phyloP scores from a whole-genome alignment of 345 rosid species.

The Brassica juncea region DNA sequence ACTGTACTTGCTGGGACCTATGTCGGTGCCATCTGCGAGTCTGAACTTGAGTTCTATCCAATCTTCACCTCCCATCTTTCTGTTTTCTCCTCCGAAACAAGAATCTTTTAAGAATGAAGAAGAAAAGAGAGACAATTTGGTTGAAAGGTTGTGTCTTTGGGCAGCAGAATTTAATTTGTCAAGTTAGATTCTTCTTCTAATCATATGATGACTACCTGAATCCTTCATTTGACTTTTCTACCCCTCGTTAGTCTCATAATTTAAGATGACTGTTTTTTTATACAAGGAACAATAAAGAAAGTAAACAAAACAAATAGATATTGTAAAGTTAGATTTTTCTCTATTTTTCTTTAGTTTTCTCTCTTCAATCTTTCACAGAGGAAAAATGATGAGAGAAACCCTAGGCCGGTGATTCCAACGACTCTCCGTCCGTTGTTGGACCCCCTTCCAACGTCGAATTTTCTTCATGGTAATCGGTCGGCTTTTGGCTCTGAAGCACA shows the following conservation, averaged over 20 bases:
- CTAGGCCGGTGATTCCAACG: too few relatives aligned
- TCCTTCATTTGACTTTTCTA: slow-evolving; percentile 25
- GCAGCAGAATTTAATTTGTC: slow-evolving; percentile 13
- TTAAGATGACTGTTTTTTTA: too few relatives aligned
- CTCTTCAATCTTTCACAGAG: too few relatives aligned
- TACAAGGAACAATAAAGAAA: too few relatives aligned
- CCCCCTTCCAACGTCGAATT: too few relatives aligned
- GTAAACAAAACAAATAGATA: too few relatives aligned
- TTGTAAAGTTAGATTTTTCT: too few relatives aligned
- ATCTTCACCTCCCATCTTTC: slow-evolving; percentile 51
- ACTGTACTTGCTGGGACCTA: slow-evolving; percentile 60
- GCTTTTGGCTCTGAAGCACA: too few relatives aligned
- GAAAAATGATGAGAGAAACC: too few relatives aligned
- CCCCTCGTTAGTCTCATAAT: slow-evolving; percentile 9
- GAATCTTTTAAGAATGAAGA: neutral
- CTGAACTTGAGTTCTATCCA: slow-evolving; percentile 64
- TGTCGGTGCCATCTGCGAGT: slow-evolving; percentile 65
- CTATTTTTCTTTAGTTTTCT: too few relatives aligned
- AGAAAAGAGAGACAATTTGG: slow-evolving; percentile 31
- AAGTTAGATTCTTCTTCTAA: slow-evolving; percentile 23
- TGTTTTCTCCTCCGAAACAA: slow-evolving; percentile 3
- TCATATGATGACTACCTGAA: slow-evolving; percentile 5
- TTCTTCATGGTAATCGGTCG: too few relatives aligned
- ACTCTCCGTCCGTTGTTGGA: too few relatives aligned
- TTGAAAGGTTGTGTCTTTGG: slow-evolving; percentile 38